Evolutionary conservation across 345 rosid species (phyloP).

Genomic region (Nasturtium officinale): DNA sequence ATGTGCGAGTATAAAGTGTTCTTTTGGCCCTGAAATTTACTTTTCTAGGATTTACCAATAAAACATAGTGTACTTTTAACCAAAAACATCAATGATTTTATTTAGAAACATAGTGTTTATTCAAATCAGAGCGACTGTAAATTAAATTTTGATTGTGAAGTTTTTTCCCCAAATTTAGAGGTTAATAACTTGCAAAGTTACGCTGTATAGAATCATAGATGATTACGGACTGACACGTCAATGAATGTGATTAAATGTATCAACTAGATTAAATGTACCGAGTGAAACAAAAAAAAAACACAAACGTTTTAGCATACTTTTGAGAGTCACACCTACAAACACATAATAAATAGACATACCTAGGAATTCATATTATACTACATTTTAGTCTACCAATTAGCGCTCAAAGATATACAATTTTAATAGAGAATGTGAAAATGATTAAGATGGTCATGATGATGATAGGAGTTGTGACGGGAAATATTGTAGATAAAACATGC

Average conservation of each 20-base stretch:
- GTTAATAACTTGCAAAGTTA: neutral
- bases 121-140: neutral
- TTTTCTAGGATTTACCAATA: neutral
- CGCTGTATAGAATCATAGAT: neutral
- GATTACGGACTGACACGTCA: neutral
- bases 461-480: slow-evolving; percentile 22
- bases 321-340: neutral
- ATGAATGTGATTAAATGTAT: neutral
- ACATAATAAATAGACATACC: neutral
- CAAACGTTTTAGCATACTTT: neutral
- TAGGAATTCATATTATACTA: neutral
- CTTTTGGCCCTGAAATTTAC: slow-evolving; percentile 2
- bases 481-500: slow-evolving; percentile 38
- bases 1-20: neutral
- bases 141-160: neutral
- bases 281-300: neutral
- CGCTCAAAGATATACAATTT: neutral
- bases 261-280: neutral
- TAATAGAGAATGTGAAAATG: neutral
- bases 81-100: neutral
- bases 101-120: neutral
- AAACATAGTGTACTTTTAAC: neutral
- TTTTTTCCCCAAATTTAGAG: neutral
- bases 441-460: slow-evolving; percentile 7
- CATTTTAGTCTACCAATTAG: neutral